Base-by-base conservation (phyloP, 495 filamentous ascomycete species). In the Penicillium macrosclerotiorum region DNA sequence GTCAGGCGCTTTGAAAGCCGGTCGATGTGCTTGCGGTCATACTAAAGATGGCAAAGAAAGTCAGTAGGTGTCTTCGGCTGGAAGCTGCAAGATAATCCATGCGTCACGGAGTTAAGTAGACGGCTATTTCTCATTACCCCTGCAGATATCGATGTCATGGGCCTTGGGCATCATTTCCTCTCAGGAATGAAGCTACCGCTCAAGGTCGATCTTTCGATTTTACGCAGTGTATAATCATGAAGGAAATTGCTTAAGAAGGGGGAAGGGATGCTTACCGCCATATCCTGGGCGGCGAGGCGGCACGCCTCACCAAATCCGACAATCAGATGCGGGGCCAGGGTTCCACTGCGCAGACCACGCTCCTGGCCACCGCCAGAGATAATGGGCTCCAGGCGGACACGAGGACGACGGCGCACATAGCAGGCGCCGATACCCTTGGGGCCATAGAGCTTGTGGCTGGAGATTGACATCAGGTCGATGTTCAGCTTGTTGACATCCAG, bases 381-480 rank as follows among this genome's bases (percentile, higher is more conserved):
- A 58, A 98, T 85, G 25, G 93, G 94, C 39, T 98, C 94, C 34
- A 98, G 74, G 65, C 93, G 88, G 39, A 98, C 93, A 62, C 89
- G 82, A 8, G 93, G 93, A 33, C 93, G 78, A 64, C 93, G 80
- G 49, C 93, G 84, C 18, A 98, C 89, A 57, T 89, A 98, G 69
- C 93, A 97, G 24, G 93, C 93, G 45, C 93, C 93, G 24, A 98
- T 88, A 30, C 93, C 93, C 75, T 94, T 98, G 37, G 93, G 93
- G 29, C 93, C 93, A 66, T 98, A 98, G 48, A 98, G 94, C 74
- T 98, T 98, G 72, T 98, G 93, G 36, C 86, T 90, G n/a, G 93
- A 96, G 33, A 98, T 95, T 8, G 90, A 96, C 93, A 97, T 95
- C 57, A 98, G 71, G 63, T 98, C 93, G 42, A 97, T 83, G 63